Evolutionary conservation across 1,284 basidiomycete genomes (phyloP).

Genomic region (Rhodotorula sp.): DNA sequence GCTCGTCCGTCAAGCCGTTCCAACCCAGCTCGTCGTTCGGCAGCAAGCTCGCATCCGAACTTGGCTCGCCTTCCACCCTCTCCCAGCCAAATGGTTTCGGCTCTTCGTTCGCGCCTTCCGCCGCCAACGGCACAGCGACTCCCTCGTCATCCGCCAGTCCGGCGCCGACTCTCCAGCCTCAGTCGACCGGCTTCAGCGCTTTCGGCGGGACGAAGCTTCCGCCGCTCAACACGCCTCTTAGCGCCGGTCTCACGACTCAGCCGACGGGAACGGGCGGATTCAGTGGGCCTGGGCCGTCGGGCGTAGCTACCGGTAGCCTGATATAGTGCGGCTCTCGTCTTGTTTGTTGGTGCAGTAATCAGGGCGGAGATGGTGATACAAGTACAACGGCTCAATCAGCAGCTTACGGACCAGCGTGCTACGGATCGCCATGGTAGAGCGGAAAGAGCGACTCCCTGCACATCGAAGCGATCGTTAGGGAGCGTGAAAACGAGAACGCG

Average conservation of each 20-base stretch:
- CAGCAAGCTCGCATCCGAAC: constrained; percentile 58
- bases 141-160: background rate
- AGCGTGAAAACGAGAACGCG: fast-evolving
- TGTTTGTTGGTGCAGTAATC: background rate
- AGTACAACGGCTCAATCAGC: background rate
- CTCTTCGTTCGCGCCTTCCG: background rate
- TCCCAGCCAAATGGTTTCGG: background rate
- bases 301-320: constrained; percentile 1
- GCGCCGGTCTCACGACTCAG: constrained; percentile 6
- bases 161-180: constrained; percentile 16
- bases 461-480: background rate
- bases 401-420: no score
- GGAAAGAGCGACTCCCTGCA: constrained; percentile 15
- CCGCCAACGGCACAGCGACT: background rate
- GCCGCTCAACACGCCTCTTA: constrained; percentile 24
- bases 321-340: background rate
- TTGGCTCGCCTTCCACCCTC: background rate
- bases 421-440: background rate
- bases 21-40: constrained; percentile 89
- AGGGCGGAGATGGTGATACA: background rate
- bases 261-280: constrained; percentile 2
- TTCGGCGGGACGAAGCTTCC: constrained; percentile 25
- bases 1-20: constrained; percentile 72
- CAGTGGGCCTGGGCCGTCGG: background rate
- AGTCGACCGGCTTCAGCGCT: constrained; percentile 25